Base-by-base conservation (phyloP, 2,329 filamentous ascomycete genomes). In the Exophiala aquamarina region DNA sequence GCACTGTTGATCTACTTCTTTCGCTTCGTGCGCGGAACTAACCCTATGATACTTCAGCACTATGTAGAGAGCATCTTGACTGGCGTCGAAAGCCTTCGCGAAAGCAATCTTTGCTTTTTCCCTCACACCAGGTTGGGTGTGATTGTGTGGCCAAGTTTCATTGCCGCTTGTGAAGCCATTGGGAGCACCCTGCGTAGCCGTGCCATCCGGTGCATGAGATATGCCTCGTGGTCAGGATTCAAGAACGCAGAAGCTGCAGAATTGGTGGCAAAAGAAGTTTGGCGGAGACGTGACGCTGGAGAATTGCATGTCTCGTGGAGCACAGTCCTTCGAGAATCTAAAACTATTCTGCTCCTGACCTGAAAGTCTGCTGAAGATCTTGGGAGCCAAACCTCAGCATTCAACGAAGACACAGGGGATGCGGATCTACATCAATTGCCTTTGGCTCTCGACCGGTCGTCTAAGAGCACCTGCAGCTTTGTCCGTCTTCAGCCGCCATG, bases 91-190 rank as follows among this genome's bases (percentile, higher is more conserved):
- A 66, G 64, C 9, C 67, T 68, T 36, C 63, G 71, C 19, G 61
- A 68, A 0, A 38, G 32, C 40, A 43, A 43, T 13, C 11, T 18
- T 8, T 23, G 33, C 18, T 40, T 31, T 23, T 49, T 38, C 21
- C 14, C 40, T 3, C 23, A 26, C 2, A 32, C 19, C 9, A 31
- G 46, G 18, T 11, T 49, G 3, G 63, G 66, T 0, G 65, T 64
- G 5, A 61, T 72, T 3, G 63, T 70, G 0, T 75, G 72, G 72
- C 64, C 69, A 2, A 66, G 64, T 3, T 73, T 73, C 42, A 68
- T 74, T 14, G 69, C 69, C 1, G 68, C 67, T 0, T 73, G 69
- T 39, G 71, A 74, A 41, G 70, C 71, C 1, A 62, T 67, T 3
- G 61, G 44, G 3, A 38, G 41, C 6, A 20, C 18, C 31, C 31